phyloP scores from a whole-genome alignment of 805 yeast species.

The Blastobotrys parvus region DNA sequence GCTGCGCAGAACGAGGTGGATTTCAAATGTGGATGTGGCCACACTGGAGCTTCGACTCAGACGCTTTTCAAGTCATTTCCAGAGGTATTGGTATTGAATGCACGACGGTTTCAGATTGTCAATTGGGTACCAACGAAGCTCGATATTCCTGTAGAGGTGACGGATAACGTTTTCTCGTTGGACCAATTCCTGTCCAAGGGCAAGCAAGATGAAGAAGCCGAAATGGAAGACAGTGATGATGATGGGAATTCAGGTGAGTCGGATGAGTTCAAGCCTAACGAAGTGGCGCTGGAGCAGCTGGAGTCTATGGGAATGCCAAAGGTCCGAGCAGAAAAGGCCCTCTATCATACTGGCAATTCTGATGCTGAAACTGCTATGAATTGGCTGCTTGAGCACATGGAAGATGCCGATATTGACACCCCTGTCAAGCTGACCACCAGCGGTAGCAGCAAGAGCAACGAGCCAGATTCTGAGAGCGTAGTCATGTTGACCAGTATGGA shows the following conservation, averaged over 20 bases:
- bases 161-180: conserved; percentile 40
- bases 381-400: conserved; percentile 86
- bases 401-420: conserved; percentile 67
- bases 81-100: conserved; percentile 56
- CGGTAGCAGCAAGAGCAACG: conserved; percentile 13
- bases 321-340: conserved; percentile 54
- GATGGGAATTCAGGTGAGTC: conserved; percentile 10
- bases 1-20: conserved; percentile 49
- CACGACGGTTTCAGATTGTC: conserved; percentile 71
- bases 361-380: conserved; percentile 70
- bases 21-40: conserved; percentile 49
- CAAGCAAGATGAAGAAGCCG: conserved; percentile 33
- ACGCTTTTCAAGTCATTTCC: conserved; percentile 59
- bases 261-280: conserved; percentile 44
- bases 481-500: conserved; percentile 66
- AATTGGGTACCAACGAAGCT: conserved; percentile 88
- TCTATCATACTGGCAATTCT: conserved; percentile 62
- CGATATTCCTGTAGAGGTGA: conserved; percentile 56
- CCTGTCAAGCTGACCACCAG: conserved; percentile 34
- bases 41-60: conserved; percentile 32
- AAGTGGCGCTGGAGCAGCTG: conserved; percentile 43
- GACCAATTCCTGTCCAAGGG: conserved; percentile 35
- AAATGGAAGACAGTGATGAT: conserved; percentile 34
- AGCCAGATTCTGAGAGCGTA: conserved; percentile 23
- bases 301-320: conserved; percentile 84